Evolutionary conservation across 2,329 filamentous ascomycete species (phyloP).

Genomic region (Trichoderma harzianum): DNA sequence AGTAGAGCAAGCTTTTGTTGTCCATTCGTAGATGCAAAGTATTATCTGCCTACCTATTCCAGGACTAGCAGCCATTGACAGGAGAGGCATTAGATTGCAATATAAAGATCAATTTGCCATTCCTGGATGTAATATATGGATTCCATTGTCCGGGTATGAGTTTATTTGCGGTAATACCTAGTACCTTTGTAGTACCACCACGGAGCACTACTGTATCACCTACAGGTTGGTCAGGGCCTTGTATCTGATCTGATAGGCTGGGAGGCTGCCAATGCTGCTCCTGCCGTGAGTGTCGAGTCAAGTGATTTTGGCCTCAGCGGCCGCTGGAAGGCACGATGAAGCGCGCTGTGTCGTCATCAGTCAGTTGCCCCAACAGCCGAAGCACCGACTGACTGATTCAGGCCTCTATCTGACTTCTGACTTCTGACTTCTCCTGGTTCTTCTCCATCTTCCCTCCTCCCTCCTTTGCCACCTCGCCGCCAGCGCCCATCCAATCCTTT

Average conservation of each 20-base stretch:
- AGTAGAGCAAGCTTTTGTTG: neutral
- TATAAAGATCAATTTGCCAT: neutral
- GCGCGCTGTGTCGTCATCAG: neutral
- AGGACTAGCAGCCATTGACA: neutral
- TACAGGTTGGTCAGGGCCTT: neutral
- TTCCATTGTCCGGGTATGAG: too few species aligned
- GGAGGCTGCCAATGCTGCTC: neutral
- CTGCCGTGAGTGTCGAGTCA: neutral
- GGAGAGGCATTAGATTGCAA: neutral
- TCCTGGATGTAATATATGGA: neutral
- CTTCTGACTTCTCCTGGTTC: neutral
- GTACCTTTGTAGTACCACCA: neutral
- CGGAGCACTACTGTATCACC: neutral
- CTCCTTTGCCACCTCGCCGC: neutral
- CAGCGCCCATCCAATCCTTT: neutral
- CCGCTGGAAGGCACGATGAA: neutral
- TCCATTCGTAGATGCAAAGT: neutral
- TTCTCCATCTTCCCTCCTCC: neutral
- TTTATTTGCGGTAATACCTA: neutral
- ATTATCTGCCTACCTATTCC: neutral
- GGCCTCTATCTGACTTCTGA: neutral
- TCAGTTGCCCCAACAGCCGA: neutral
- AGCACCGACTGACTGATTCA: neutral
- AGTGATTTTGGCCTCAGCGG: neutral
- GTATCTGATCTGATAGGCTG: neutral